phyloP scores from a whole-genome alignment of 208 protist genomes.

The Leishmania aethiopica region DNA sequence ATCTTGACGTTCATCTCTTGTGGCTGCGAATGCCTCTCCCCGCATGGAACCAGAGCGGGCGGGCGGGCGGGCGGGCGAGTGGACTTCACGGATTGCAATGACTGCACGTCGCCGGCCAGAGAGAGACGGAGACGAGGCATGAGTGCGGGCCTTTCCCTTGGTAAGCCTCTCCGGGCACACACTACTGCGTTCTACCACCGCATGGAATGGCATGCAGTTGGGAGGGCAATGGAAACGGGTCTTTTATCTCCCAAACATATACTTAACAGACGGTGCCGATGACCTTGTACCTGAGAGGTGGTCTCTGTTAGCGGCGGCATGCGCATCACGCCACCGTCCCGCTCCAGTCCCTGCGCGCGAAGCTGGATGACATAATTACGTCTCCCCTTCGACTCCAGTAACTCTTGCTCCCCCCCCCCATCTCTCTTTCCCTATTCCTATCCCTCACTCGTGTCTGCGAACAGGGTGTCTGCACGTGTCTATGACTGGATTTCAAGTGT shows the following conservation, averaged over 20 bases:
- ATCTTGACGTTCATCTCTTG: background rate
- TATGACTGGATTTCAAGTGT: background rate
- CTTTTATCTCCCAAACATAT: background rate
- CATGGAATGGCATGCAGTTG: background rate
- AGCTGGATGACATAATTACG: background rate
- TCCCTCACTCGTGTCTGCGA: background rate
- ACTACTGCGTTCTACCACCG: background rate
- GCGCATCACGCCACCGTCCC: background rate
- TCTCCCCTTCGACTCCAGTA: background rate
- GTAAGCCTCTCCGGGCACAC: background rate
- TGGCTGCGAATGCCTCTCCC: background rate
- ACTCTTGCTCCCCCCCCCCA: background rate
- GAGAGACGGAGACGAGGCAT: background rate
- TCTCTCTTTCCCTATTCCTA: background rate
- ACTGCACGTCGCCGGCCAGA: background rate
- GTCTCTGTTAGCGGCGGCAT: background rate
- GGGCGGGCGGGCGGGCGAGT: background rate
- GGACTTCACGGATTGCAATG: background rate
- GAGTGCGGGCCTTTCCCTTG: background rate
- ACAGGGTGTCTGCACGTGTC: background rate
- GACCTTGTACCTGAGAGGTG: background rate
- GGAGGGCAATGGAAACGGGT: background rate
- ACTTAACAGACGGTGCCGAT: background rate
- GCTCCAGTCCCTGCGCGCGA: background rate
- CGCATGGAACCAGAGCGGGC: background rate